A percentile compares a stretch with the other conserved stretches of the same genome.
phyloP scores from a whole-genome alignment of 163 green algal species.

The Coccomyxa subellipsoidea region DNA sequence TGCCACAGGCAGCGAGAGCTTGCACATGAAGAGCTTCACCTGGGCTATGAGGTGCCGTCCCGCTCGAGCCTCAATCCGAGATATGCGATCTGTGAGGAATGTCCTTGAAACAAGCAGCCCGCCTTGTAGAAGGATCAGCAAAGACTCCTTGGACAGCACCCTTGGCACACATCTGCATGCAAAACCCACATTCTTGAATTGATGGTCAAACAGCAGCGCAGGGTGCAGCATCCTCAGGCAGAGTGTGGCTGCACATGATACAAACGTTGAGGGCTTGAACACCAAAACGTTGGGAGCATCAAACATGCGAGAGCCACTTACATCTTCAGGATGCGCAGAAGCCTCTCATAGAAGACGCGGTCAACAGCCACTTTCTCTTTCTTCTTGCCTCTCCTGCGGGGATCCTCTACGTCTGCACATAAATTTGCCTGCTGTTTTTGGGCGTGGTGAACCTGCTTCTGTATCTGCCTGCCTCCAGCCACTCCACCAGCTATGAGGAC shows the following conservation, averaged over 20 bases:
- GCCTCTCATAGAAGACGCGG: conserved; percentile 61
- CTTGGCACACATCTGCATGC: conserved; percentile 76
- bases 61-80: conserved; percentile 66
- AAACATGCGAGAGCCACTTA: conserved; percentile 19
- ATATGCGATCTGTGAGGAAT: conserved; percentile 79
- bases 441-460: neutral
- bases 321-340: conserved; percentile 75
- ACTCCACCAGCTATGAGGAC: conserved; percentile 18
- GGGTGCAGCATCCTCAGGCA: no score
- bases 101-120: conserved; percentile 75
- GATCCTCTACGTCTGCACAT: conserved; percentile 21
- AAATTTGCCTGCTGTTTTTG: conserved; percentile 18
- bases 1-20: no score
- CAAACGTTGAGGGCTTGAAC: no score
- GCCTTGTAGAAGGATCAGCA: conserved; percentile 70
- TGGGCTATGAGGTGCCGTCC: conserved; percentile 62
- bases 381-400: neutral
- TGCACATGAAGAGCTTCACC: conserved; percentile 12
- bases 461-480: neutral
- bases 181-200: neutral
- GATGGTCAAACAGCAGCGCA: no score
- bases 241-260: no score
- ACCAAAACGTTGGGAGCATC: no score
- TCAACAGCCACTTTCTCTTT: conserved; percentile 69
- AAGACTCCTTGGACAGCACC: conserved; percentile 57